Conservation (phyloP, 176 grass and related monocot species). For the Alloteropsis semialata region DNA sequence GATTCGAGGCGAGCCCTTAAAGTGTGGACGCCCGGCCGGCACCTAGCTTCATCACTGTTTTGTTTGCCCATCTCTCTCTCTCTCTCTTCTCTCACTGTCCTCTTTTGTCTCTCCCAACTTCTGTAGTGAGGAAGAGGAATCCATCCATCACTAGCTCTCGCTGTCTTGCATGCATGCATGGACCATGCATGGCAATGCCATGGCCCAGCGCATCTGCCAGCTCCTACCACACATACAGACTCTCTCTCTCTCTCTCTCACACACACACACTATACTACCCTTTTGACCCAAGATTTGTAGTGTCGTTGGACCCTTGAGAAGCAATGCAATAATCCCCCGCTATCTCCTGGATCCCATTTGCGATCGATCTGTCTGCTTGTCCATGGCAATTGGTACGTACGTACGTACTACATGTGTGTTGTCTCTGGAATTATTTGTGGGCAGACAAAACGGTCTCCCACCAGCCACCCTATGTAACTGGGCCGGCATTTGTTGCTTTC, state of each 20-base stretch:
- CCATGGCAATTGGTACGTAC: not conserved
- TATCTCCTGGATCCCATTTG: not conserved
- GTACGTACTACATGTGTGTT: slow-evolving; percentile 12
- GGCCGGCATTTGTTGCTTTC: not conserved
- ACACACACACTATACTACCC: not conserved
- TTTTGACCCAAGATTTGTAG: slow-evolving; percentile 33
- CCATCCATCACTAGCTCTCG: not conserved
- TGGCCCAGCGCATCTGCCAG: slow-evolving; percentile 6
- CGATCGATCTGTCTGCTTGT: slow-evolving; percentile 12
- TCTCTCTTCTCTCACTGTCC: slow-evolving; percentile 22
- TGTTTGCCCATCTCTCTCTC: slow-evolving; percentile 17
- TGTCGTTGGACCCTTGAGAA: not conserved
- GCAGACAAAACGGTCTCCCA: slow-evolving; percentile 32
- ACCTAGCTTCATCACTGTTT: slow-evolving; percentile 20
- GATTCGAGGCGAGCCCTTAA: slow-evolving; percentile 22
- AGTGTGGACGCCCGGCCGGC: not conserved
- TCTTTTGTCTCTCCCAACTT: slow-evolving; percentile 13
- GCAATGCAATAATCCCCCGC: not conserved
- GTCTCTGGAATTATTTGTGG: slow-evolving; percentile 35
- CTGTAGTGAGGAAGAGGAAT: not conserved
- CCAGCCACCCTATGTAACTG: slow-evolving; percentile 2
- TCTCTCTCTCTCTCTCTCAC: not conserved
- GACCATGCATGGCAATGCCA: not conserved
- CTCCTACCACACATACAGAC: not conserved
- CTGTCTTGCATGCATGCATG: not conserved